These are phyloP conservation scores for Vaccinium corymbosum DNA, from an alignment of 148 eudicot species.

Conservation along the genomic window DNA sequence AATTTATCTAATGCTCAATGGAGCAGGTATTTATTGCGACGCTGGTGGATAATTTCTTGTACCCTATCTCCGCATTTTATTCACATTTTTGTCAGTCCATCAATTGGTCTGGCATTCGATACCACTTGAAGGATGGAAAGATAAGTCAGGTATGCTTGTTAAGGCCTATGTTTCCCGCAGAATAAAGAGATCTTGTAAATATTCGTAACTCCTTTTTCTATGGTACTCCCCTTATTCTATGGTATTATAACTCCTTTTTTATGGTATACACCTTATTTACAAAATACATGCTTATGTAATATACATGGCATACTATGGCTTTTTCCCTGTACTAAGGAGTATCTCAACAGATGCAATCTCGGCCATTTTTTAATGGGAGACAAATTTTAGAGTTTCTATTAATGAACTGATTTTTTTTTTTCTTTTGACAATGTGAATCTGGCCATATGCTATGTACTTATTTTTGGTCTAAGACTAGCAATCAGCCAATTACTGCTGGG, in stretches of 20 bases:
- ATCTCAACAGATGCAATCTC: neutral
- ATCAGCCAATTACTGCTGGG: neutral
- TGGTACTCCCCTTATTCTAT: neutral
- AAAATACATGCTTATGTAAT: neutral
- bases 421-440: neutral
- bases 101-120: conserved; percentile 94
- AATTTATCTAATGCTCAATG: conserved; percentile 7
- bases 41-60: conserved; percentile 88
- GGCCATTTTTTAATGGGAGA: neutral
- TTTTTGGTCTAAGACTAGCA: neutral
- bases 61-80: conserved; percentile 78
- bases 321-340: neutral
- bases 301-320: neutral
- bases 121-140: conserved; percentile 85
- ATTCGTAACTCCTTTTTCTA: neutral
- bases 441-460: neutral
- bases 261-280: neutral
- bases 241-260: neutral
- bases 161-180: neutral
- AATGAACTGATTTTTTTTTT: neutral
- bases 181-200: neutral
- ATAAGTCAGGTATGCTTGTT: conserved; percentile 58
- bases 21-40: conserved; percentile 90
- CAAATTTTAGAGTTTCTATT: neutral
- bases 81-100: conserved; percentile 87